A percentile compares a stretch with the other conserved stretches of the same genome.
These are phyloP conservation scores for Collybia sp. DNA, from an alignment of 768 basidiomycete species.

Conservation along the genomic window DNA sequence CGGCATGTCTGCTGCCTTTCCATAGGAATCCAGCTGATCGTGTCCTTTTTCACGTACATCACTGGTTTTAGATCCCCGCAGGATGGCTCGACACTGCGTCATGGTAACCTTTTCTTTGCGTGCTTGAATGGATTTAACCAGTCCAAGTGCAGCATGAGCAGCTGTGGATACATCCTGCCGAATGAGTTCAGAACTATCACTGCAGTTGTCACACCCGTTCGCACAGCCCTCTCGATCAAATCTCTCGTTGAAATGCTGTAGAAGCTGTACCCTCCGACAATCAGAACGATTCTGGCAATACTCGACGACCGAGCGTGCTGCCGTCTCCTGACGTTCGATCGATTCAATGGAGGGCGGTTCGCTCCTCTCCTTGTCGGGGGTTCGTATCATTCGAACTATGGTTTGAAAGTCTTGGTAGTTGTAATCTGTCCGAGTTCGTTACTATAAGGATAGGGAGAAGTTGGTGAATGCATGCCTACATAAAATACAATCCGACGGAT, in stretches of 20 bases:
- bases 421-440: slow-evolving; percentile 50
- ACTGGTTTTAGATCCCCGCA: slow-evolving; percentile 55
- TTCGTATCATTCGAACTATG: slow-evolving; percentile 58
- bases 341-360: slow-evolving; percentile 41
- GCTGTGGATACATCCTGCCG: slow-evolving; percentile 57
- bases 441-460: background rate
- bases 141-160: slow-evolving; percentile 49
- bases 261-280: slow-evolving; percentile 84
- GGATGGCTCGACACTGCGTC: slow-evolving; percentile 53
- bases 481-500: slow-evolving; percentile 79
- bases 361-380: slow-evolving; percentile 37
- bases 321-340: slow-evolving; percentile 61
- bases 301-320: slow-evolving; percentile 63
- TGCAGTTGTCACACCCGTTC: slow-evolving; percentile 82
- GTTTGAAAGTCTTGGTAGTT: slow-evolving; percentile 50
- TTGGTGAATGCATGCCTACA: slow-evolving; percentile 45
- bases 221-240: slow-evolving; percentile 68
- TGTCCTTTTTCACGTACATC: slow-evolving; percentile 43
- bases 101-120: slow-evolving; percentile 54
- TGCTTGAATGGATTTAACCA: slow-evolving; percentile 45
- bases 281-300: slow-evolving; percentile 80
- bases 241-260: slow-evolving; percentile 82
- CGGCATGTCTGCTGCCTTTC: slow-evolving; percentile 44
- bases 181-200: slow-evolving; percentile 37
- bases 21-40: slow-evolving; percentile 45